Base-by-base conservation (phyloP, 345 rosid genomes). In the Eucalyptus leucophloia region DNA sequence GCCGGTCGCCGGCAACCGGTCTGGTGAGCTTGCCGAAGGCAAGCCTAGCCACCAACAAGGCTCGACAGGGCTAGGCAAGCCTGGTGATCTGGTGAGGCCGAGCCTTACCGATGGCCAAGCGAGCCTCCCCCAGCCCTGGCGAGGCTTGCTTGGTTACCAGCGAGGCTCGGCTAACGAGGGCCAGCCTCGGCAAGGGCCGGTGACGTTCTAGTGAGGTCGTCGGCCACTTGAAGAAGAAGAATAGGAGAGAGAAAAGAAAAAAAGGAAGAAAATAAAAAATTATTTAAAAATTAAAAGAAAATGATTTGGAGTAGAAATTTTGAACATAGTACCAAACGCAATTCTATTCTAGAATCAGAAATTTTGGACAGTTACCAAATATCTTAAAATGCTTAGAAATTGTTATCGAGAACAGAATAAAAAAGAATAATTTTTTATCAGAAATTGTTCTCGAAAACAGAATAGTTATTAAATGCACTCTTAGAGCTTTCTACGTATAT, bases 11-110 rank as follows among this genome's bases (percentile, higher is more conserved):
- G 8, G 21, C 8, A 50, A 50, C 0, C 0, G 4, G 21, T 50
- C 0, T 1, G 3, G 8, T 3, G 1, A 50, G 17, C 19, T 50
- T 19, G 3, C 0, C 0, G 19, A 0, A 49, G 7, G 0, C 19
- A 49, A 49, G 51, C 51, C 18, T 3, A 49, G 0, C 51, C 51
- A 49, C 51, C 0, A 14, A 0, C 17, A 49, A 13, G 50, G 16
- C 16, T 49, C 2, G 50, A 16, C 0, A 3, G 3, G 18, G 18
- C 0, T 49, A 7, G 18, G 51, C 18, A 0, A 49, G 50, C 50
- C 6, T 49, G 4, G 17, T 4, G 16, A 49, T 49, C 6, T 2
- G 3, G 51, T 1, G 17, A 49, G 1, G 0, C 18, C 7, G 1
- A 49, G 7, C 18, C 53, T 49, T 0, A 7, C 7, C 1, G 6